phyloP scores from a whole-genome alignment of 2,329 filamentous ascomycete species.

The Gyromitra esculenta region DNA sequence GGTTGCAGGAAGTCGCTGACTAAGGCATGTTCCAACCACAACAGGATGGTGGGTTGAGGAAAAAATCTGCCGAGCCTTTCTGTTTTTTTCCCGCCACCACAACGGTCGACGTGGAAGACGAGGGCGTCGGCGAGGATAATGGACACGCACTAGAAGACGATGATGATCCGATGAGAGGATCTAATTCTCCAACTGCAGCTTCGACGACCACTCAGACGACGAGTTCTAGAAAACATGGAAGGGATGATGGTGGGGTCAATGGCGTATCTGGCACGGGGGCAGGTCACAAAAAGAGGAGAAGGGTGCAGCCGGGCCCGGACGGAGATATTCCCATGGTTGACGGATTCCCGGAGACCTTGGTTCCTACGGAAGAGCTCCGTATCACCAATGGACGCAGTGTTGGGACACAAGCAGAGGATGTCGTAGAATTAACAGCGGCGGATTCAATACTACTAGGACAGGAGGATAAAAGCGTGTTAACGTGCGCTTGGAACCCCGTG shows the following conservation, averaged over 20 bases:
- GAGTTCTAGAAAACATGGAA: slow-evolving; percentile 54
- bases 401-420: slow-evolving; percentile 53
- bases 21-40: slow-evolving; percentile 48
- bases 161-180: slow-evolving; percentile 47
- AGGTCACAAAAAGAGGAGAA: slow-evolving; percentile 54
- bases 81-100: slow-evolving; percentile 45
- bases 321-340: slow-evolving; percentile 49
- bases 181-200: slow-evolving; percentile 50
- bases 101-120: slow-evolving; percentile 50
- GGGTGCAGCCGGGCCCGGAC: slow-evolving; percentile 33
- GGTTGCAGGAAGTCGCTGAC: slow-evolving; percentile 47
- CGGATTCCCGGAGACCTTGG: slow-evolving; percentile 38
- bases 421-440: slow-evolving; percentile 50
- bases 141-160: slow-evolving; percentile 53
- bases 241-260: slow-evolving; percentile 53
- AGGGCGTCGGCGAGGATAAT: slow-evolving; percentile 54
- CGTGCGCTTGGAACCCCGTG: slow-evolving; percentile 55
- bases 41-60: slow-evolving; percentile 54
- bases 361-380: slow-evolving; percentile 48
- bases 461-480: slow-evolving; percentile 49
- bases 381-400: slow-evolving; percentile 55
- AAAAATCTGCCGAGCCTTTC: slow-evolving; percentile 52
- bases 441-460: slow-evolving; percentile 51
- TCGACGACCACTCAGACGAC: slow-evolving; percentile 49
- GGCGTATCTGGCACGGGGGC: slow-evolving; percentile 42